A percentile compares a stretch with the other conserved stretches of the same genome.
Conservation (phyloP, 208 protist species). For the Acanthamoeba triangularis region DNA sequence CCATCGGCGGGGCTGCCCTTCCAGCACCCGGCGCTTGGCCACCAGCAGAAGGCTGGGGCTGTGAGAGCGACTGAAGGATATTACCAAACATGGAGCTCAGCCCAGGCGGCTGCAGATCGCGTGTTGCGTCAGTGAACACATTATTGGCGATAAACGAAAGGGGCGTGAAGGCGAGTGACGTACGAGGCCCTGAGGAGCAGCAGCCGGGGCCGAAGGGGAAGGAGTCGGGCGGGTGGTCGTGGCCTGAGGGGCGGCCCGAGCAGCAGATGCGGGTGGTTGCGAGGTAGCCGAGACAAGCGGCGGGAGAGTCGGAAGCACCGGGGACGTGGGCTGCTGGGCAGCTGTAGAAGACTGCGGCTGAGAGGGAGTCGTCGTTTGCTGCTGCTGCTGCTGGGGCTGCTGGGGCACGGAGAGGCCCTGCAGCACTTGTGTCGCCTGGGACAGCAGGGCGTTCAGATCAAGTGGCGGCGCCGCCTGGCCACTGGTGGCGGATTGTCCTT, state of each 20-base stretch:
- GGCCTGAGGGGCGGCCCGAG: background rate
- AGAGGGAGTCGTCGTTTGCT: background rate
- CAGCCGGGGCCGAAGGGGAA: background rate
- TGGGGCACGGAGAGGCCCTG: slow-evolving; percentile 12
- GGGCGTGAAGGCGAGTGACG: background rate
- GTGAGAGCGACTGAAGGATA: slow-evolving; percentile 15
- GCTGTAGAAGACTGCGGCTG: background rate
- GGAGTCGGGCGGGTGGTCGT: background rate
- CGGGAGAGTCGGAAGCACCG: background rate
- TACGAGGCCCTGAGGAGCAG: slow-evolving; percentile 41
- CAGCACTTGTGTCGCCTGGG: slow-evolving; percentile 17
- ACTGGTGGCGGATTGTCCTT: background rate
- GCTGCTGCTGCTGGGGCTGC: slow-evolving; percentile 4
- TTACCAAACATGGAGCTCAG: slow-evolving; percentile 59
- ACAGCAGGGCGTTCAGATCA: slow-evolving; percentile 37
- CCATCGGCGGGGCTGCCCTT: slow-evolving; percentile 11
- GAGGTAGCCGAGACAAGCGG: background rate
- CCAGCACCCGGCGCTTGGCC: background rate
- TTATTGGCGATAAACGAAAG: background rate
- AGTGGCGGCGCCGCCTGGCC: slow-evolving; percentile 21
- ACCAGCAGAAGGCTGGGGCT: slow-evolving; percentile 18
- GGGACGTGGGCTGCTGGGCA: background rate
- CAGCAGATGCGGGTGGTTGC: background rate
- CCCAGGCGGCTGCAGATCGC: slow-evolving; percentile 16
- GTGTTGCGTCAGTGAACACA: background rate